A percentile compares a stretch with the other conserved stretches of the same genome.
phyloP scores from a whole-genome alignment of 148 eudicot species.

The Rhododendron mucronatum region DNA sequence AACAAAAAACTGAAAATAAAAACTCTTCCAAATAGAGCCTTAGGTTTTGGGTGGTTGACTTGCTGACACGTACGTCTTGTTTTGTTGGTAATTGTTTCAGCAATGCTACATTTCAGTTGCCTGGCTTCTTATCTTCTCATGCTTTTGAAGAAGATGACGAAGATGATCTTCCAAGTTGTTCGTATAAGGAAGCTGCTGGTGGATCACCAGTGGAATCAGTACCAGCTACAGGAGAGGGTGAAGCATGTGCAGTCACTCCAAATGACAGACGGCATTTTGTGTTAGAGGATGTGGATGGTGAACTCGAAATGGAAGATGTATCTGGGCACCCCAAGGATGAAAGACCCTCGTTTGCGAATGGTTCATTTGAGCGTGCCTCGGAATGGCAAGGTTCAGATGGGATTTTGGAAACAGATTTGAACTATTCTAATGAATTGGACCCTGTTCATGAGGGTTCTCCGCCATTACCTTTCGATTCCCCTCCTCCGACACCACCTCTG shows the following conservation, averaged over 20 bases:
- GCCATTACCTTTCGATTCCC: slow-evolving; percentile 66
- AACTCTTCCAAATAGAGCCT: no score
- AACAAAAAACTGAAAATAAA: no score
- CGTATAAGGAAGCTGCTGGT: slow-evolving; percentile 31
- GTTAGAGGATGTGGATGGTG: slow-evolving; percentile 93
- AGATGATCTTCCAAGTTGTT: slow-evolving; percentile 36
- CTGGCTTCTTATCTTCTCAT: slow-evolving; percentile 63
- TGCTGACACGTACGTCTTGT: slow-evolving; percentile 9
- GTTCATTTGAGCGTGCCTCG: slow-evolving; percentile 19
- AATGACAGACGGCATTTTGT: slow-evolving; percentile 71
- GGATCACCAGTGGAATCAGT: slow-evolving; percentile 34
- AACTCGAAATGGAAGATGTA: slow-evolving; percentile 95
- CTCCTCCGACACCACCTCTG: slow-evolving; percentile 79
- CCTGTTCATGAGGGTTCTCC: slow-evolving; percentile 61
- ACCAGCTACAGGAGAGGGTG: slow-evolving; percentile 28
- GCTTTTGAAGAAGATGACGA: slow-evolving; percentile 74
- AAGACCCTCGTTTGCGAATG: slow-evolving; percentile 20
- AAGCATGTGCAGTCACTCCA: slow-evolving; percentile 41
- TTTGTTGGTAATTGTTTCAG: slow-evolving; percentile 39
- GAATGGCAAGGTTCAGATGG: slow-evolving; percentile 25
- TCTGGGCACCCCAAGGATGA: slow-evolving; percentile 66
- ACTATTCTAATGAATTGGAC: slow-evolving; percentile 21
- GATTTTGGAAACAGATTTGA: slow-evolving; percentile 21
- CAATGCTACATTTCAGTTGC: slow-evolving; percentile 82
- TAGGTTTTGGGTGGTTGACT: background rate